Evolutionary conservation across 2,329 filamentous ascomycete species (phyloP).

Genomic region (Teratosphaeria pseudoeucalypti): DNA sequence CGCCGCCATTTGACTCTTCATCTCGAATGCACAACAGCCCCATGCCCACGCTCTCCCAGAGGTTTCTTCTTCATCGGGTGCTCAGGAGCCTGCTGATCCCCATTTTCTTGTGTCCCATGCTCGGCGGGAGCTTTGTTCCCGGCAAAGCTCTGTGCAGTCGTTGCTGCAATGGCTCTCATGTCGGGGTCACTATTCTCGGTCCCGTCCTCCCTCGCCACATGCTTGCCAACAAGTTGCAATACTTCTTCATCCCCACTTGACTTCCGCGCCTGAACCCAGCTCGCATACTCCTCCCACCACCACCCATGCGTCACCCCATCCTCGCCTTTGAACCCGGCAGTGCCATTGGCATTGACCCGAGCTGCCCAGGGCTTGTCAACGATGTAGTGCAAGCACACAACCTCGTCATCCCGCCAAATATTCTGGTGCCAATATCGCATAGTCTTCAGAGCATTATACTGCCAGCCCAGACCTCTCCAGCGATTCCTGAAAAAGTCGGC

Average conservation of each 20-base stretch:
- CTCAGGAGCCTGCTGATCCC: neutral
- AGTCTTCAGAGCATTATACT: conserved; percentile 45
- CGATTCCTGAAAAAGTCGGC: conserved; percentile 37
- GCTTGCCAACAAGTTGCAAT: conserved; percentile 9
- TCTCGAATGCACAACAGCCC: conserved; percentile 6
- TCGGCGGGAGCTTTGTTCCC: conserved; percentile 7
- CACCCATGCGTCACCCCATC: conserved; percentile 43
- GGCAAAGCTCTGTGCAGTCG: conserved; percentile 20
- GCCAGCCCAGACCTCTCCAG: conserved; percentile 39
- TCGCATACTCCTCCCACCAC: conserved; percentile 42
- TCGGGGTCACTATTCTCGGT: conserved; percentile 14
- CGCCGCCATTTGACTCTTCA: neutral
- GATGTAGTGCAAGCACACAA: conserved; percentile 43
- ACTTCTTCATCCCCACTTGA: conserved; percentile 29
- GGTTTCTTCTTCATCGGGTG: conserved; percentile 1
- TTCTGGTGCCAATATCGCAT: conserved; percentile 43
- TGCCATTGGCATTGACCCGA: conserved; percentile 31
- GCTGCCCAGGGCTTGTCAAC: conserved; percentile 47
- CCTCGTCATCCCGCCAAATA: conserved; percentile 41
- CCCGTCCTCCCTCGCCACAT: conserved; percentile 14
- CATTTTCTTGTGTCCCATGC: neutral
- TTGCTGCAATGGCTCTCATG: conserved; percentile 20
- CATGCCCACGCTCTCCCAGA: conserved; percentile 10
- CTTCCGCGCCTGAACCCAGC: conserved; percentile 26
- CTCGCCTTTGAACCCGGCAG: conserved; percentile 39